Evolutionary conservation across 2,329 filamentous ascomycete species (phyloP).

Genomic region (Neoscytalidium dimidiatum): DNA sequence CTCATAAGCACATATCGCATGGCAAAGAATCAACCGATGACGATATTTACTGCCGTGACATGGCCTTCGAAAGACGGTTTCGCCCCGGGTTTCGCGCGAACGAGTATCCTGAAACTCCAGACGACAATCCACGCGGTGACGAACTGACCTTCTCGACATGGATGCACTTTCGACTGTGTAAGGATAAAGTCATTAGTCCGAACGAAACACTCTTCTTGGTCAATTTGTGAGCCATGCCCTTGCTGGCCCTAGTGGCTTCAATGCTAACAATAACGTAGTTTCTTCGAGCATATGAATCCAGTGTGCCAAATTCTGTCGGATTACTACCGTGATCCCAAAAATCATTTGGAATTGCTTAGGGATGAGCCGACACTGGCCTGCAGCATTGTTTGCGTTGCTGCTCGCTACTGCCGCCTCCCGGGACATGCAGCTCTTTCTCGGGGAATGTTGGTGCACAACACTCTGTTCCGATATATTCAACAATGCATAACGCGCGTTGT

Average conservation of each 20-base stretch:
- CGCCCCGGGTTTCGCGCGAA: background rate
- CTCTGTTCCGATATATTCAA: conserved; percentile 12
- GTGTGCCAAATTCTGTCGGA: conserved; percentile 9
- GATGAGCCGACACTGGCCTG: conserved; percentile 13
- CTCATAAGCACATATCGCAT: background rate
- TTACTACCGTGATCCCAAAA: conserved; percentile 9
- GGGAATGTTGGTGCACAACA: background rate
- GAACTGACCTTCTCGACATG: conserved; percentile 6
- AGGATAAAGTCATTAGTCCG: conserved; percentile 7
- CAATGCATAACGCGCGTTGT: background rate
- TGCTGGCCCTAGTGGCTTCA: background rate
- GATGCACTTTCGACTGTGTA: conserved; percentile 15
- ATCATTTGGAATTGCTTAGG: conserved; percentile 6
- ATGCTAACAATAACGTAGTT: background rate
- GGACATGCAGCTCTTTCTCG: conserved; percentile 4
- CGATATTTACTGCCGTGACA: background rate
- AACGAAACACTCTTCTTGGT: conserved; percentile 11
- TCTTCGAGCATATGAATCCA: conserved; percentile 8
- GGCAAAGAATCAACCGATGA: background rate
- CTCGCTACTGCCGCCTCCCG: conserved; percentile 3
- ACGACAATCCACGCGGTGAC: conserved; percentile 6
- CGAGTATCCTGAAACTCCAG: background rate
- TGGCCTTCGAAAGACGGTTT: background rate
- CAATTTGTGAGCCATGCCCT: background rate
- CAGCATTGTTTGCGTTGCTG: conserved; percentile 7